Conservation (phyloP, 2,329 filamentous ascomycete genomes). For the Botryotinia globosa region DNA sequence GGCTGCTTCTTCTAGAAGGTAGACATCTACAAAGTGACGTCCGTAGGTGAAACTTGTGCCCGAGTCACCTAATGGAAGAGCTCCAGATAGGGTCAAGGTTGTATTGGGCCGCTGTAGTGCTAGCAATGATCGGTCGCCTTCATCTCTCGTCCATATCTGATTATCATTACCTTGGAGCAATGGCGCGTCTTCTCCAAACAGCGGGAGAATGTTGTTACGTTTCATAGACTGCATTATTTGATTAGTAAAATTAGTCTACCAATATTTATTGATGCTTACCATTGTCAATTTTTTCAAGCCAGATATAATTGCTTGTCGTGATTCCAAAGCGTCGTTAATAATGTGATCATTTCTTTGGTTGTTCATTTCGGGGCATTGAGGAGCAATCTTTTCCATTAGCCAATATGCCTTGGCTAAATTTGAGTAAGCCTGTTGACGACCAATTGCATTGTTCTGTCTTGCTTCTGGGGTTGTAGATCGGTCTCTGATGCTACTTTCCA, state of each 20-base stretch:
- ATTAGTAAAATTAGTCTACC: not conserved
- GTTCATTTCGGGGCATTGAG: conserved; percentile 33
- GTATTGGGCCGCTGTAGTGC: conserved; percentile 31
- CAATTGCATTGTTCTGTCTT: conserved; percentile 52
- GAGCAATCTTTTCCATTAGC: conserved; percentile 58
- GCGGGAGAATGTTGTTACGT: conserved; percentile 73
- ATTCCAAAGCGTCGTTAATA: conserved; percentile 45
- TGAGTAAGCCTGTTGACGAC: conserved; percentile 74
- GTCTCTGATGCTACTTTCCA: conserved; percentile 70
- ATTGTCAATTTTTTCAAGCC: conserved; percentile 71
- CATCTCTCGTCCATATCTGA: conserved; percentile 75
- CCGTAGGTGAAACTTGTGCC: conserved; percentile 73
- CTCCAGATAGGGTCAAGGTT: conserved; percentile 53
- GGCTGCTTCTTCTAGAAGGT: conserved; percentile 69
- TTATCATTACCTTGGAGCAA: conserved; percentile 79
- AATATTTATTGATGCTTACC: conserved; percentile 12
- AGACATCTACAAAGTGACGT: conserved; percentile 71
- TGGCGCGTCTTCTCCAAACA: conserved; percentile 58
- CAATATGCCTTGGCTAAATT: conserved; percentile 84
- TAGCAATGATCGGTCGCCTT: conserved; percentile 34
- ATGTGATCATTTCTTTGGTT: conserved; percentile 25
- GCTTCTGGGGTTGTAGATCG: conserved; percentile 54
- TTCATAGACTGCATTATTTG: conserved; percentile 63
- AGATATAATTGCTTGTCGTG: conserved; percentile 55
- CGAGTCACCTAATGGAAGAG: conserved; percentile 75